These are phyloP conservation scores for Apophysomyces elegans DNA, from an alignment of 371 early-diverging fungal species.

Conservation along the genomic window DNA sequence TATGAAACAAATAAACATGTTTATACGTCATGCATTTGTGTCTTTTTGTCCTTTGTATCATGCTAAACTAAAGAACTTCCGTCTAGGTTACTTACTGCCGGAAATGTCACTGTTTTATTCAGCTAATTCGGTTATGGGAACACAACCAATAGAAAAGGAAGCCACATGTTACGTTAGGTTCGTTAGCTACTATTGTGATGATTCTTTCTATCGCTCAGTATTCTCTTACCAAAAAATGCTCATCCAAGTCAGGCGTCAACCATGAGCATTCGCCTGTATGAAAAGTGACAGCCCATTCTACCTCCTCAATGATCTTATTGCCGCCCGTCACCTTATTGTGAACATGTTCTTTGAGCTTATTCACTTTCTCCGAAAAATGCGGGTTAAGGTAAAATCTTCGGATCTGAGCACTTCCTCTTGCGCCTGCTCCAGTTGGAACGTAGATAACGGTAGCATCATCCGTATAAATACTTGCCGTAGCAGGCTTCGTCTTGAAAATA, in stretches of 20 bases:
- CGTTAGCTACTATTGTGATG: background rate
- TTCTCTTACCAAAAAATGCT: constrained; percentile 24
- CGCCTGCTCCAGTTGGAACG: constrained; percentile 47
- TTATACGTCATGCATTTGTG: no score
- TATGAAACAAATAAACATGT: constrained; percentile 9
- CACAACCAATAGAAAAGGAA: background rate
- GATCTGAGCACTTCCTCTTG: constrained; percentile 37
- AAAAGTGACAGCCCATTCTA: constrained; percentile 45
- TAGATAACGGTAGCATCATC: constrained; percentile 44
- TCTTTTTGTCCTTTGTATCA: background rate
- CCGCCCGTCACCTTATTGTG: constrained; percentile 31
- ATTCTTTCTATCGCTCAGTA: no score
- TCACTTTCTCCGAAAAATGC: constrained; percentile 36
- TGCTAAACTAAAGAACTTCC: background rate
- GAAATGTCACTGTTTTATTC: constrained; percentile 12
- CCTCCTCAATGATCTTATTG: constrained; percentile 44
- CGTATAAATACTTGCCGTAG: constrained; percentile 35
- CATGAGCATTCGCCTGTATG: constrained; percentile 42
- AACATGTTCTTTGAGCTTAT: constrained; percentile 34
- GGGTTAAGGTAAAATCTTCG: constrained; percentile 39
- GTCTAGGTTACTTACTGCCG: constrained; percentile 4
- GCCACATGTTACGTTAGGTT: constrained; percentile 3
- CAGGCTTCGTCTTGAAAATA: constrained; percentile 41
- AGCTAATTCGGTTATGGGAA: background rate
- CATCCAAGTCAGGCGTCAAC: constrained; percentile 42